phyloP scores from a whole-genome alignment of 208 protist genomes.

The Acanthamoeba lenticulata region DNA sequence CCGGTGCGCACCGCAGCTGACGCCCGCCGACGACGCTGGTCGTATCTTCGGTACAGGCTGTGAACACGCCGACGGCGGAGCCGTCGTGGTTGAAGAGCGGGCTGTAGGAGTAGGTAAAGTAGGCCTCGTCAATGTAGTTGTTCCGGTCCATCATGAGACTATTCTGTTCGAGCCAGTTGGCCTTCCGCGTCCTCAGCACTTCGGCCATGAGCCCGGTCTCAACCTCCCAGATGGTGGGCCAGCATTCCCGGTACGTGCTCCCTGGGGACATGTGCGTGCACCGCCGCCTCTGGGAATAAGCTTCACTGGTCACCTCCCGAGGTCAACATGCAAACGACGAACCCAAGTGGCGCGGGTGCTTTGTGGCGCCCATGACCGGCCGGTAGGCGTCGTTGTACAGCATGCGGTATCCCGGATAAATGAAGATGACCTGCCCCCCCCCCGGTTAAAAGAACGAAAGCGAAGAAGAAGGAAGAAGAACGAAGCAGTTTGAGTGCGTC shows the following conservation, averaged over 20 bases:
- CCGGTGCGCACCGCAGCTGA: background rate
- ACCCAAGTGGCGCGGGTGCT: constrained; percentile 8
- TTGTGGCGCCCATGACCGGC: background rate
- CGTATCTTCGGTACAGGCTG: background rate
- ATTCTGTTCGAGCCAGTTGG: constrained; percentile 21
- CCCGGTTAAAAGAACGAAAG: background rate
- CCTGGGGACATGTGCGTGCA: background rate
- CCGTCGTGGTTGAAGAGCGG: background rate
- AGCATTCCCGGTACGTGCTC: background rate
- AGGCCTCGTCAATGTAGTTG: background rate
- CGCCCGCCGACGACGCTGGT: background rate
- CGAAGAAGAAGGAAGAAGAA: background rate
- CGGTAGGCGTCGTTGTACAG: constrained; percentile 48
- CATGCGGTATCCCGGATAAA: background rate
- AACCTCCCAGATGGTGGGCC: background rate
- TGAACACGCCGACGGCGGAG: background rate
- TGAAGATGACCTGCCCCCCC: background rate
- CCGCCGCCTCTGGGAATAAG: too few relatives aligned
- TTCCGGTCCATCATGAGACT: background rate
- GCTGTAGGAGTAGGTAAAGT: constrained; percentile 43
- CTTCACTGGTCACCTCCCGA: too few relatives aligned
- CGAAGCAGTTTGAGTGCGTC: background rate
- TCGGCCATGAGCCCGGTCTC: background rate
- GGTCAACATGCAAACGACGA: background rate
- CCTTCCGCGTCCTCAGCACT: background rate